Evolutionary conservation across 768 basidiomycete species (phyloP), one percentile per base, ranked within the genome.

Genomic region (Russula compacta): DNA sequence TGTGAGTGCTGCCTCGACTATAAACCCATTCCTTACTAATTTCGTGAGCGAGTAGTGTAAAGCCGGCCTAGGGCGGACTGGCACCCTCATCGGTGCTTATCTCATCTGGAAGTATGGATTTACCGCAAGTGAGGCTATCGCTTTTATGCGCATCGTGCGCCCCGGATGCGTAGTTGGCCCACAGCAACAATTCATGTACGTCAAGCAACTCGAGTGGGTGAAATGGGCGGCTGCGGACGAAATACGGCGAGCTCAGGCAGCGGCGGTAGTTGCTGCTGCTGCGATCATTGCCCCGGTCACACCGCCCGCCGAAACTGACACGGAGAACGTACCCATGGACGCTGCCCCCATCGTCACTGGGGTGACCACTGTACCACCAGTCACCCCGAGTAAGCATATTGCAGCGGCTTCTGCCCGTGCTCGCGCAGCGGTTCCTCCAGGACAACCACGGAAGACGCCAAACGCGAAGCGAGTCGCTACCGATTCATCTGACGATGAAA

Each of bases 71-170:
- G 97, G 97, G 24, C 81, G 97, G 58, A 98, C 97, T 6, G 97
- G 97, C 4, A 95, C 94, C 4, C 79, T 99, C 61, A 95, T 99
- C 63, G 97, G 97, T 39, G 97, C 95, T 9, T 98, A 98, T 78
- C 81, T 99, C 58, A 91, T 97, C 63, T 99, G 97, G 90, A 98
- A 98, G 73, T 95, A 98, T 68, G 92, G 91, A 21, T 99, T 99
- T 71, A 92, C 94, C 17, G 95, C 95, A 1, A 83, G 86, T 53
- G 92, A 98, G 74, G 97, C 89, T 6, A 98, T 98, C 59, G 97
- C 89, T 0, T 98, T 95, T 74, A 98, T 98, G 97, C 87, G 97
- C 19, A 92, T 99, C 67, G 86, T 97, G 58, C 85, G 97, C 48
- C 97, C 97, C 2, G 95, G 94, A 6, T 88, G 87, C 59, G 92